These are phyloP conservation scores for Fraxinus xanthoxyloides DNA, from an alignment of 305 asterid species.

Conservation along the genomic window DNA sequence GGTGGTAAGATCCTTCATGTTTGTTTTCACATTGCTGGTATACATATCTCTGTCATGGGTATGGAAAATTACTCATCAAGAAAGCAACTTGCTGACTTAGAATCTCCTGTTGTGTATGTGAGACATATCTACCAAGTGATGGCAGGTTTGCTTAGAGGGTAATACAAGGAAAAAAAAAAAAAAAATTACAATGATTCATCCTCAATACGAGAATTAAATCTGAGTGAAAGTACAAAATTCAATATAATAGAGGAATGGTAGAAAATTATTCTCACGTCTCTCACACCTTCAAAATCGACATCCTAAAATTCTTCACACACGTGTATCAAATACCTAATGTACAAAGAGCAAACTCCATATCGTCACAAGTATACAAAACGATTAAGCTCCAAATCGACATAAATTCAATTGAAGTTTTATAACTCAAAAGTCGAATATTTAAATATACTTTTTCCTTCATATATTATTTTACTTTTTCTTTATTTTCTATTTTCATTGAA, in stretches of 20 bases:
- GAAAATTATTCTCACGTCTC: too few species aligned
- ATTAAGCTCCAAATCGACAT: not conserved
- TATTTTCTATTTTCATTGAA: not conserved
- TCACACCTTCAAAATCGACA: not conserved
- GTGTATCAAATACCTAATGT: not conserved
- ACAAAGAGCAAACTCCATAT: not conserved
- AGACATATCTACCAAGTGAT: constrained; percentile 30
- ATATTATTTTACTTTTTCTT: not conserved
- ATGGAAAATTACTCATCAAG: constrained; percentile 19
- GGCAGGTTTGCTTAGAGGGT: constrained; percentile 15
- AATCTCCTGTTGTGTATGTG: constrained; percentile 25
- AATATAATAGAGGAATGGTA: too few species aligned
- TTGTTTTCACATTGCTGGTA: not conserved
- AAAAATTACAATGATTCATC: too few species aligned
- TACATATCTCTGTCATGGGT: constrained; percentile 14
- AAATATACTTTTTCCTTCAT: not conserved
- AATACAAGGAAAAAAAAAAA: not conserved
- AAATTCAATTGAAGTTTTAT: not conserved
- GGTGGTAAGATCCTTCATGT: not conserved
- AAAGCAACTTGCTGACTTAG: constrained; percentile 21
- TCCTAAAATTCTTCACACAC: not conserved
- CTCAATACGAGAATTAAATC: too few species aligned
- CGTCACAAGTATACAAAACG: not conserved
- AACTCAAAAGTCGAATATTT: not conserved
- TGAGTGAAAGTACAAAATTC: not conserved